Evolutionary conservation across 768 basidiomycete species (phyloP), one percentile per base, ranked within the genome.

Genomic region (Mycena indigotica): DNA sequence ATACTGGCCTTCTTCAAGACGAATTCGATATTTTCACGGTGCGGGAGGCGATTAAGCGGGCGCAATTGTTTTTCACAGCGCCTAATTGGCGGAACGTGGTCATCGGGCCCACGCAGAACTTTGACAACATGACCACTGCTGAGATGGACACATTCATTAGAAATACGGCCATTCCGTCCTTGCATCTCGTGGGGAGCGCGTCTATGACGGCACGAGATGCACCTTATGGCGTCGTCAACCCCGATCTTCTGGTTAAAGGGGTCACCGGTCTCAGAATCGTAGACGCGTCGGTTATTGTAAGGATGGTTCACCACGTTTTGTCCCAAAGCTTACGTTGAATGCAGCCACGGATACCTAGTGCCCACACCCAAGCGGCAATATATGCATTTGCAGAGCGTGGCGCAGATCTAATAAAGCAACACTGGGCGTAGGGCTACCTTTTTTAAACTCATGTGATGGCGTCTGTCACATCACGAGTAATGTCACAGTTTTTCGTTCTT

Each of bases 231-330:
- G 65, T 66, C 4, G 64, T 66, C 10, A 24, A 64, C 48, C 60
- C 63, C 5, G 59, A 64, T 30, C 44, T 66, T 12, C 40, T 44
- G 28, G 63, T 66, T 1, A 64, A 65, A 28, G 49, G 59, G 2
- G 49, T 53, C 1, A 17, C 12, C 3, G 63, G 63, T 5, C 30
- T 65, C 13, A 30, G 65, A 3, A 35, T 65, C 26, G 49, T 65
- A 19, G 64, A 65, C 39, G 59, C 63, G 12, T 65, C 64, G 3
- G 50, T 65, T 6, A 16, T 66, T 25, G 52, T 41, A 44, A 29
- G 56, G 6, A 38, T n/a, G 35, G n/a, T n/a, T n/a, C n/a, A n/a
- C n/a, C n/a, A n/a, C n/a, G n/a, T n/a, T n/a, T n/a, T n/a, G n/a
- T n/a, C n/a, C n/a, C n/a, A n/a, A n/a, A n/a, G n/a, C n/a, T n/a